phyloP scores from a whole-genome alignment of 108 stramenopile species.

The Conticribra guillardii region DNA sequence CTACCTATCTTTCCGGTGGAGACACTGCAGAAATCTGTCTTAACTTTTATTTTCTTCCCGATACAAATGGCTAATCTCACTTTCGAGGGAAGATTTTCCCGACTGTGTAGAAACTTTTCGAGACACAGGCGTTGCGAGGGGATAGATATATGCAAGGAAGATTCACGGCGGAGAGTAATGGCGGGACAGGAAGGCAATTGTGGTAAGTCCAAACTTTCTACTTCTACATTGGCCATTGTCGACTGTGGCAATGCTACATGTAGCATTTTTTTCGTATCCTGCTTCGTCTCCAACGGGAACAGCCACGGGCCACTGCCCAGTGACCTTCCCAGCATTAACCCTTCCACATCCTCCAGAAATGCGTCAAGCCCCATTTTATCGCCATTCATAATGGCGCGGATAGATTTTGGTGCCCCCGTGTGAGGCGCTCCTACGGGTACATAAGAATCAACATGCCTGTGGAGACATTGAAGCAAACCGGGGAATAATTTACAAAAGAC shows the following conservation, averaged over 20 bases:
- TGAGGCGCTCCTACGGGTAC: constrained; percentile 71
- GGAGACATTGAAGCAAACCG: neutral
- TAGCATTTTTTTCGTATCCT: neutral
- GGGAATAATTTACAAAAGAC: neutral
- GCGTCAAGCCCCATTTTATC: constrained; percentile 68
- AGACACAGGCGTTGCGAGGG: constrained; percentile 26
- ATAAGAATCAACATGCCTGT: constrained; percentile 55
- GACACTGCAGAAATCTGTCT: constrained; percentile 17
- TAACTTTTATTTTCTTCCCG: constrained; percentile 17
- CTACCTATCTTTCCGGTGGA: neutral
- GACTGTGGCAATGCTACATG: neutral
- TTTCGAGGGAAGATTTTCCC: constrained; percentile 10
- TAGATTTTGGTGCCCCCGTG: constrained; percentile 58
- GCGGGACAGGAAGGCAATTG: constrained; percentile 3
- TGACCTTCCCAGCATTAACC: constrained; percentile 50
- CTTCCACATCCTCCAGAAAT: constrained; percentile 63
- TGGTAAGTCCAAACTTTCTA: neutral
- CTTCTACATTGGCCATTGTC: neutral
- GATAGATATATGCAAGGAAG: constrained; percentile 19
- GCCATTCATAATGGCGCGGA: constrained; percentile 53
- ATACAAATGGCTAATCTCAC: constrained; percentile 29
- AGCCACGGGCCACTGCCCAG: constrained; percentile 64
- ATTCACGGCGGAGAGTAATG: constrained; percentile 17
- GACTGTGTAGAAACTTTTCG: constrained; percentile 13
- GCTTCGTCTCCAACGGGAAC: constrained; percentile 36